These are phyloP conservation scores for Ascochyta lentis DNA, from an alignment of 2,329 filamentous ascomycete genomes.

Conservation along the genomic window DNA sequence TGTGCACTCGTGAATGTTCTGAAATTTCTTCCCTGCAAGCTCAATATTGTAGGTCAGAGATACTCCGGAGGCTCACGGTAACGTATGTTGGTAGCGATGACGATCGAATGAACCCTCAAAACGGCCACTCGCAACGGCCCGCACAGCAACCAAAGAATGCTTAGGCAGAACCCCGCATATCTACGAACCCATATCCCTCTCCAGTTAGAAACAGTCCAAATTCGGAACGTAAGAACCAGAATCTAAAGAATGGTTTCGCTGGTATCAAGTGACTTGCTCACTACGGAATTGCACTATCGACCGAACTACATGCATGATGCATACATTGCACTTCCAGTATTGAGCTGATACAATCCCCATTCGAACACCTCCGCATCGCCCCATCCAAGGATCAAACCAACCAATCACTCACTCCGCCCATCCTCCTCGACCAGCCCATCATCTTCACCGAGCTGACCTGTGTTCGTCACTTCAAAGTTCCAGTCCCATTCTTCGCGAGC, in stretches of 20 bases:
- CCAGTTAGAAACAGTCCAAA: not conserved
- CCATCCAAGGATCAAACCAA: not conserved
- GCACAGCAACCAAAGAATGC: not conserved
- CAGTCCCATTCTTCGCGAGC: not conserved
- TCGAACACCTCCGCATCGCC: not conserved
- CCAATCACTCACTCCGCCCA: not conserved
- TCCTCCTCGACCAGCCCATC: not conserved
- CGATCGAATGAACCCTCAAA: not conserved
- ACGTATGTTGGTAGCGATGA: conserved; percentile 4
- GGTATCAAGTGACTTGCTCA: not conserved
- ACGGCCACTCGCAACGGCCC: not conserved
- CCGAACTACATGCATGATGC: not conserved
- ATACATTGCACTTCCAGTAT: not conserved
- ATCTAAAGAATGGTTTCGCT: not conserved
- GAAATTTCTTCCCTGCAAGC: not conserved
- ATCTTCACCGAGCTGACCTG: not conserved
- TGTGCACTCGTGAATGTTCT: not conserved
- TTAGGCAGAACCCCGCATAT: not conserved
- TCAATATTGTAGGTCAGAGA: not conserved
- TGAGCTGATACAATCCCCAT: not conserved
- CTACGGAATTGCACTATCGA: not conserved
- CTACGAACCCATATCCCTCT: not conserved
- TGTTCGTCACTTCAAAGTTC: too few relatives aligned
- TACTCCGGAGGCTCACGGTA: not conserved
- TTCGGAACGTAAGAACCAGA: not conserved